Base-by-base conservation (phyloP, 176 grass and related monocot species). In the Aegilops bicornis region DNA sequence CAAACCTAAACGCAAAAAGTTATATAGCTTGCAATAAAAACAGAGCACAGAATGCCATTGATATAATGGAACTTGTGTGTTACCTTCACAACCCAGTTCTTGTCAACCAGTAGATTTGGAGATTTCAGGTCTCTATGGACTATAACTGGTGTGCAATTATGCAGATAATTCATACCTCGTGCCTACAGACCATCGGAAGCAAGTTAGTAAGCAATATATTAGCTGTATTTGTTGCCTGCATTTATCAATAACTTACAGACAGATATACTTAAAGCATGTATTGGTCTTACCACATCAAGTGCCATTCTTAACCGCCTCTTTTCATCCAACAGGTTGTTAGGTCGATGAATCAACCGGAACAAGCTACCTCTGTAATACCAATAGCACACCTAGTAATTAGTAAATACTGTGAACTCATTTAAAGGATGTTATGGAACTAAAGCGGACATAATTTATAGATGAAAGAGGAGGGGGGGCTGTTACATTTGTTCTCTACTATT, bases 31-130 rank as follows among this genome's bases (percentile, higher is more conserved):
- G 35, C 32, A 64, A 69, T 30, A 35, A 31, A 59, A 69, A 89
- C 47, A 76, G 29, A 56, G 43, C 30, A 73, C 52, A 47, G 29
- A 76, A 83, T 76, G 45, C 17, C 75, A 89, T 67, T 88, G 48
- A 32, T 79, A 85, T 74, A 30, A 25, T 89, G 68, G 23, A 87
- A 85, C 33, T 23, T 59, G 37, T 54, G 60, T 31, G 24, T 92
- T 94, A 99, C 97, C 97, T 99, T 99, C 59, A 99, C 97, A 84
- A 99, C 94, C 97, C 97, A 99, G 75, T 99, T 99, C 78, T 94
- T 99, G 86, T 99, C 94, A 76, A 99, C 97, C 69, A 99, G 89
- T 83, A 99, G 89, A 63, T 99, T 99, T 85, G 97, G 97, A 43
- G 97, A 99, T 89, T 99, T 99, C 27, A 99, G 80, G 85, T 99